These are phyloP conservation scores for Tylopilus sp. DNA, from an alignment of 768 basidiomycete genomes.

Conservation along the genomic window DNA sequence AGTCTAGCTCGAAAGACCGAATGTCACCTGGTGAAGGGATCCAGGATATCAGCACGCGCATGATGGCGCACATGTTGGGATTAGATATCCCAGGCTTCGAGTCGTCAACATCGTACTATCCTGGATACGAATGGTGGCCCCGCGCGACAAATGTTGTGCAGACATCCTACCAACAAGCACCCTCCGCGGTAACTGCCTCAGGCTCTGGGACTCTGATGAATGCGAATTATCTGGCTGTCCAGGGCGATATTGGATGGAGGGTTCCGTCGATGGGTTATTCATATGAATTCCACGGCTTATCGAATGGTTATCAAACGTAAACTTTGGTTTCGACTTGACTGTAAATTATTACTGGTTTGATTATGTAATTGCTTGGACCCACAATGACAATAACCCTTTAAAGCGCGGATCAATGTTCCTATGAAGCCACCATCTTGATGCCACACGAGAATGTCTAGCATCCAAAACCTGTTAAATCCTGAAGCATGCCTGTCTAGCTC, in stretches of 20 bases:
- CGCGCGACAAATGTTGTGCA: conserved; percentile 26
- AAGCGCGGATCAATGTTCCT: conserved; percentile 1
- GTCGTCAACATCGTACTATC: conserved; percentile 48
- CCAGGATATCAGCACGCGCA: conserved; percentile 59
- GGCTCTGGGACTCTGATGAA: conserved; percentile 8
- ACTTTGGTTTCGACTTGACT: not conserved
- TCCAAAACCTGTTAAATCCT: conserved; percentile 56
- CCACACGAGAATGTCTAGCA: conserved; percentile 46
- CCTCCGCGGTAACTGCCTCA: conserved; percentile 3
- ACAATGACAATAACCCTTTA: conserved; percentile 24
- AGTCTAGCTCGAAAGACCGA: conserved; percentile 21
- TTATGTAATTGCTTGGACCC: conserved; percentile 34
- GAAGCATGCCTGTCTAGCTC: conserved; percentile 29
- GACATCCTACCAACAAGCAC: conserved; percentile 14
- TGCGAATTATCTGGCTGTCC: conserved; percentile 16
- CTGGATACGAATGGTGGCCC: conserved; percentile 68
- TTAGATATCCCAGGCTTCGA: conserved; percentile 59
- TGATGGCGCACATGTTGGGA: conserved; percentile 73
- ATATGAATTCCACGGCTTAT: conserved; percentile 10
- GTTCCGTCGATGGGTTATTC: not conserved
- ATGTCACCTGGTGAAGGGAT: conserved; percentile 38
- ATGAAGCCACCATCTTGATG: conserved; percentile 12
- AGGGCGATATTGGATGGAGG: conserved; percentile 22
- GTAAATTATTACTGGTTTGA: not conserved
- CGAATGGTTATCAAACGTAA: conserved; percentile 23